phyloP scores from a whole-genome alignment of 768 basidiomycete species.

The Hericium rajendrae region DNA sequence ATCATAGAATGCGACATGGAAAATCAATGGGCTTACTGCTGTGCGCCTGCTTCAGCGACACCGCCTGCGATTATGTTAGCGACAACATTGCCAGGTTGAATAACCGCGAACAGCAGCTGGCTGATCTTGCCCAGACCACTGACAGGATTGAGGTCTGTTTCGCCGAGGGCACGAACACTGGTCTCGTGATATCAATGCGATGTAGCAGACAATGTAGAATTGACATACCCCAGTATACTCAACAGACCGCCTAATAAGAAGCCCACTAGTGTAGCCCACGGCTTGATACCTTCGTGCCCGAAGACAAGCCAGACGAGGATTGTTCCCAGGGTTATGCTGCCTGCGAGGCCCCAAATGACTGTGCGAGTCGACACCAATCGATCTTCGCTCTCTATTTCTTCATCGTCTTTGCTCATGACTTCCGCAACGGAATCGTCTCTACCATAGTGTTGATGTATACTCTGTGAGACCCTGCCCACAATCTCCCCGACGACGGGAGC shows the following conservation, averaged over 20 bases:
- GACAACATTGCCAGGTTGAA: conserved; percentile 92
- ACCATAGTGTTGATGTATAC: conserved; percentile 36
- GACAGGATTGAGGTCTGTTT: conserved; percentile 90
- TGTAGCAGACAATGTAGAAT: background rate
- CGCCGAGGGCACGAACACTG: conserved; percentile 88
- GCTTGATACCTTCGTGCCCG: conserved; percentile 83
- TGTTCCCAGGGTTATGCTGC: conserved; percentile 61
- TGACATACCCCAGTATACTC: conserved; percentile 74
- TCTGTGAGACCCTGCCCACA: conserved; percentile 22
- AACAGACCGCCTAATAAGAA: conserved; percentile 76
- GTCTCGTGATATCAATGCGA: conserved; percentile 4
- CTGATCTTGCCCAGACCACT: conserved; percentile 92
- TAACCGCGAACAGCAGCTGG: conserved; percentile 88
- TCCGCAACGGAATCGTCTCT: conserved; percentile 19
- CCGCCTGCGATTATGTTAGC: conserved; percentile 97
- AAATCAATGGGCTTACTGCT: conserved; percentile 47
- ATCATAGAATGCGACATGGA: background rate
- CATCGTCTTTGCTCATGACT: conserved; percentile 30
- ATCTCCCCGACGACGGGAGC: conserved; percentile 62
- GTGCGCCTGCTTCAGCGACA: conserved; percentile 93
- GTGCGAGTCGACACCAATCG: conserved; percentile 73
- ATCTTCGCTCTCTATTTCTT: conserved; percentile 70
- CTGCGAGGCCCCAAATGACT: conserved; percentile 60
- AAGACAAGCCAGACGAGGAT: conserved; percentile 83
- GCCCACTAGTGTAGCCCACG: conserved; percentile 88